Base-by-base conservation (phyloP, 2,329 filamentous ascomycete genomes). In the Clathrospora elynae region DNA sequence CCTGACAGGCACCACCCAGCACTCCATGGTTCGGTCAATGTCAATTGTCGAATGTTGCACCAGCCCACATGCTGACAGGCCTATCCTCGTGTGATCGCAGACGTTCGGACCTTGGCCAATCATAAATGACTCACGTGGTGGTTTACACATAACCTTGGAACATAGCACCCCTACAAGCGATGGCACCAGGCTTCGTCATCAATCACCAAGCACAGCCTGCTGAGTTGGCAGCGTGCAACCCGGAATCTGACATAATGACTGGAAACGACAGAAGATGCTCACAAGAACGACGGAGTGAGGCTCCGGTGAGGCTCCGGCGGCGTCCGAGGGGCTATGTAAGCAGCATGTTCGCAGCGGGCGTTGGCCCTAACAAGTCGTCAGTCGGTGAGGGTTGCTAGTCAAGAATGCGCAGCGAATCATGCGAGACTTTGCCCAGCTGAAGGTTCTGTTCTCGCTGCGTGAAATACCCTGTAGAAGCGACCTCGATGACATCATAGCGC, bases 171-270 rank as follows among this genome's bases (percentile, higher is more conserved):
- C 35, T 42, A 52, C 48, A 42, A 26, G 29, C 40, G 40, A 36
- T 14, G 35, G 35, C 45, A 37, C 41, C 19, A 28, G 37, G 53
- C 53, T 56, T 54, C 50, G 53, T 56, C 53, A 56, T 56, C 47
- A 31, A 39, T 56, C 53, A 56, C 54, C 47, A 31, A 39, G 32
- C 29, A 35, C 19, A 35, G 40, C 31, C 16, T 39, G 56, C 46
- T 53, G 52, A 56, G 57, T 49, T 52, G 57, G 55, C 54, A 53
- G 39, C 31, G 38, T 51, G 53, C 51, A 51, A 46, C 40, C 30
- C 22, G 39, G 34, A 53, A 50, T 49, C 52, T 50, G 49, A 42
- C 30, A 37, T 22, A 23, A 32, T 37, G 38, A 36, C 42, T 42
- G 23, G 22, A 28, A 29, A 32, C 12, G 26, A 6, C 12, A 29